Evolutionary conservation across 1,139 yeast genomes (phyloP), one percentile per base, ranked within the genome.

Genomic region (Geotrichum cucujoidarum): DNA sequence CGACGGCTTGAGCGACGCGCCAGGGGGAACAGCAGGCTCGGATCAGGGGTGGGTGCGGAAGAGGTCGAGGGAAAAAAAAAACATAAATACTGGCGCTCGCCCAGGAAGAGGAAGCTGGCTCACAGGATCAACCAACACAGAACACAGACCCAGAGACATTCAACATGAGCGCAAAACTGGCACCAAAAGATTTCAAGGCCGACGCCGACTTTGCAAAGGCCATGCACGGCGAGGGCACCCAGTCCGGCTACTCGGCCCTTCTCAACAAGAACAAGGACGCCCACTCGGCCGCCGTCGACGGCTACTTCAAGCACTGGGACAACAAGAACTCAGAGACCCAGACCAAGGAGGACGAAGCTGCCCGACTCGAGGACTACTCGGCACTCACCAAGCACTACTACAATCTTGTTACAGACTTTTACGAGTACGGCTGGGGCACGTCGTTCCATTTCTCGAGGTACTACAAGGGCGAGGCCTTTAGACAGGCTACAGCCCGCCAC

Each of bases 401-500:
- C 75, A 92, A 92, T 74, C 80, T 92, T 66, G 97, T 87, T 47
- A 90, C 98, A 34, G 98, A 92, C 69, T 87, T 78, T 60, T 92
- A 92, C 74, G 98, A 92, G 74, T 92, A 92, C 69, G 98, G 98
- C 41, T 92, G 98, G 98, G 98, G 98, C 55, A 78, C 96, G 21
- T 87, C 96, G 13, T 92, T 92, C 87, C 98, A 92, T 70, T 92
- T 92, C 68, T 87, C 95, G 40, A 80, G 96, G 61, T 92, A 83
- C 74, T 90, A 87, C 75, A 77, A 75, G 64, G 97, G 97, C 54
- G 98, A 92, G 72, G 82, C 95, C 32, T 92, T 92, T 73, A 74
- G 80, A 64, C 97, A 92, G 70, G 95, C 97, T 40, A 81, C 88
- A 58, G 97, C 97, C 45, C 67, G 98, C 73, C 98, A 92, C 70